A percentile compares a stretch with the other conserved stretches of the same genome.
Evolutionary conservation across 768 basidiomycete species (phyloP).

Genomic region (Lactarius akahatsu): DNA sequence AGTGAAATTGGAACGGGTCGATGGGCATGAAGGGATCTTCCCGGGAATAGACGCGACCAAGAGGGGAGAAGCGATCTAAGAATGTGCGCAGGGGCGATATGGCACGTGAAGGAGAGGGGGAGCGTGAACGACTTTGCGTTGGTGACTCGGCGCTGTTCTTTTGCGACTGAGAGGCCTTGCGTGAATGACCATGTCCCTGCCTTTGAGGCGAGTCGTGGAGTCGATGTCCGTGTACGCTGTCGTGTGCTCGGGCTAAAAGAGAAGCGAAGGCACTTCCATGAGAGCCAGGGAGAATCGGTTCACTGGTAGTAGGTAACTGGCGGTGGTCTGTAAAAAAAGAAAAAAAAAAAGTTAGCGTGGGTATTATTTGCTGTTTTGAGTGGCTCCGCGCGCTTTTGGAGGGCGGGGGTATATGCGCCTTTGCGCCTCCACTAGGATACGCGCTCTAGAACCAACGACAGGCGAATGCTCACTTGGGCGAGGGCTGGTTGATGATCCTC

Average conservation of each 20-base stretch:
- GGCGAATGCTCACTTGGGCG: conserved; percentile 40
- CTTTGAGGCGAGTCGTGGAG: background rate
- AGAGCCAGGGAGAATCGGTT: conserved; percentile 19
- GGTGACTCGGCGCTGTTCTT: conserved; percentile 35
- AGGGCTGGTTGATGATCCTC: conserved; percentile 41
- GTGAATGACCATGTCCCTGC: conserved; percentile 25
- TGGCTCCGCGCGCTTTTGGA: background rate
- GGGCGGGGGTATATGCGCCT: conserved; percentile 13
- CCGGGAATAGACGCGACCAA: conserved; percentile 49
- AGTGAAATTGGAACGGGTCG: conserved; percentile 37
- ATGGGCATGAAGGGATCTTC: conserved; percentile 42
- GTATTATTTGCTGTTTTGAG: background rate
- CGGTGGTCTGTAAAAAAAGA: conserved; percentile 8
- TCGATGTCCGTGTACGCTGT: conserved; percentile 10
- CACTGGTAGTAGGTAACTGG: conserved; percentile 20
- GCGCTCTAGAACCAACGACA: conserved; percentile 28
- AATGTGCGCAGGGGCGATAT: conserved; percentile 57
- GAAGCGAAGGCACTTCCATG: conserved; percentile 12
- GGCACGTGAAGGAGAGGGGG: conserved; percentile 42
- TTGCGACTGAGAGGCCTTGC: conserved; percentile 26
- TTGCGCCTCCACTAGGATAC: background rate
- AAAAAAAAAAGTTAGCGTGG: background rate
- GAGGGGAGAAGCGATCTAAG: conserved; percentile 51
- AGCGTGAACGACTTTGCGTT: conserved; percentile 35
- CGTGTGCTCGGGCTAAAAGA: conserved; percentile 18